Evolutionary conservation across 2,329 filamentous ascomycete genomes (phyloP), one percentile per base, ranked within the genome.

Genomic region (Botrytis fabae): DNA sequence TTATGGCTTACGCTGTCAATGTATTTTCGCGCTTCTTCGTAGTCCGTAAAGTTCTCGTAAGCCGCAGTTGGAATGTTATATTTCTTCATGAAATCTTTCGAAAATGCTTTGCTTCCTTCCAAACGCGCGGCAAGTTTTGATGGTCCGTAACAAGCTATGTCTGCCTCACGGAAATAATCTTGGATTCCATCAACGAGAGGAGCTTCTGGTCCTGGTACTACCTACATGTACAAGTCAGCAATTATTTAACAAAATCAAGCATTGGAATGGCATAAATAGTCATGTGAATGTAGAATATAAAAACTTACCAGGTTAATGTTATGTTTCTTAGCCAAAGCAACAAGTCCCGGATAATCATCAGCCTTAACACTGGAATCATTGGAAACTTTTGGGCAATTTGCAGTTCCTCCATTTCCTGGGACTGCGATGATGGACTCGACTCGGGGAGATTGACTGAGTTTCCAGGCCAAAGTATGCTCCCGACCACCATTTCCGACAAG

Each of bases 21-120:
- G 81, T 98, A 97, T 77, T 89, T 84, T 77, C 86, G 85, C 22
- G 94, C 94, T 64, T 89, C 85, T 72, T 91, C 88, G 82, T 92
- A 95, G 79, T 93, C 87, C 81, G 86, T 89, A 81, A 98, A 98
- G 85, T 97, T 98, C 82, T 92, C 89, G 84, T 97, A 98, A 57
- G 89, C 90, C 25, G 96, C 96, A 1, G 96, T 98, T 54, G 95
- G 95, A 78, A 99, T 97, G 79, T 88, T 88, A 84, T 97, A 90
- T 77, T 91, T 90, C 83, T 92, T 91, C 96, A 98, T 99, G 81
- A 98, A 98, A 82, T 98, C 95, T 82, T 99, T 99, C 75, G 93
- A 94, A 82, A 97, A 98, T 18, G 95, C 93, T 86, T 99, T 99
- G 84, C 93, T 97, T 74, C 96, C 96, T 83, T 99, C 96, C 88